Conservation (phyloP, 2,329 filamentous ascomycete genomes). For the Fusarium pseudonygamai region DNA sequence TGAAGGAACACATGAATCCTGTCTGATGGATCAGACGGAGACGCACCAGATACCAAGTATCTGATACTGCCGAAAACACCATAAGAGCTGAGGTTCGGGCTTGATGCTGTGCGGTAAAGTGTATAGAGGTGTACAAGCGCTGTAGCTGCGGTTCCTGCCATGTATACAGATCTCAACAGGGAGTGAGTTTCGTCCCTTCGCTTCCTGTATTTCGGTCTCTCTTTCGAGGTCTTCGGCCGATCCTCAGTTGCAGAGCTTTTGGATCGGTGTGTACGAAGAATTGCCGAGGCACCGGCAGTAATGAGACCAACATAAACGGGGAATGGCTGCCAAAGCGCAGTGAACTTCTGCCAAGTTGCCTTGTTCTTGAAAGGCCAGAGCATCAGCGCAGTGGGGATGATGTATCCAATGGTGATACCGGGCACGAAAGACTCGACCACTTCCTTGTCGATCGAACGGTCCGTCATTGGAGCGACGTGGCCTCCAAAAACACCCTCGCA, state of each 20-base stretch:
- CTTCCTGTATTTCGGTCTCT: rapidly evolving
- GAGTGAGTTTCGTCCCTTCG: neutral
- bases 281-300: rapidly evolving
- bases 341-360: neutral
- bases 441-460: neutral
- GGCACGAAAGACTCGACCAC: neutral
- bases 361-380: neutral
- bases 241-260: rapidly evolving
- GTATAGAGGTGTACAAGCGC: neutral
- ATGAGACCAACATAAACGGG: neutral
- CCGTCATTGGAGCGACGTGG: too few species aligned
- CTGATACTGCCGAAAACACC: neutral
- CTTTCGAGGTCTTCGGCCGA: neutral
- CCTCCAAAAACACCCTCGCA: neutral
- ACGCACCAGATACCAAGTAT: neutral
- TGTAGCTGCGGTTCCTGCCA: neutral
- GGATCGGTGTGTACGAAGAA: neutral
- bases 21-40: rapidly evolving
- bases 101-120: neutral
- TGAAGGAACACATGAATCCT: neutral
- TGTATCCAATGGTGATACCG: neutral
- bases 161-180: neutral
- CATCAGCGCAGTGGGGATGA: neutral
- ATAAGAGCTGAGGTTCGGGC: neutral
- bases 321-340: neutral